A percentile compares a stretch with the other conserved stretches of the same genome.
phyloP scores from a whole-genome alignment of 2,329 filamentous ascomycete species.

The Penicillium sp. region DNA sequence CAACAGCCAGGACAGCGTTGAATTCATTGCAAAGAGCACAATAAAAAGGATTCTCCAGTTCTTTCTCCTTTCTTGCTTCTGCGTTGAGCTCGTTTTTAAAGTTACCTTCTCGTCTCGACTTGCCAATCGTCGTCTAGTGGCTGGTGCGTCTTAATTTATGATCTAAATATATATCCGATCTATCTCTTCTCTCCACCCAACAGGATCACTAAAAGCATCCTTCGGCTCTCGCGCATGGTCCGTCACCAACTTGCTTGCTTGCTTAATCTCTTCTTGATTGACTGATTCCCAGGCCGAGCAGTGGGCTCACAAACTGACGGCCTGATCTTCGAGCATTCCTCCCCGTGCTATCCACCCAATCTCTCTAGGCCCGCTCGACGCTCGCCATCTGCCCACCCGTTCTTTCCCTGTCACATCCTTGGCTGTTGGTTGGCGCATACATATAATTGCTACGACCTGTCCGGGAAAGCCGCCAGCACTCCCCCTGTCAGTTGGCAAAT shows the following conservation, averaged over 20 bases:
- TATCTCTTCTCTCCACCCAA: slow-evolving; percentile 25
- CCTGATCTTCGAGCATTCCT: slow-evolving; percentile 2
- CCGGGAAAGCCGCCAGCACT: slow-evolving; percentile 5
- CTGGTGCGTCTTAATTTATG: slow-evolving; percentile 21
- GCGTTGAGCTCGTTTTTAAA: not conserved
- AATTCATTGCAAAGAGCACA: not conserved
- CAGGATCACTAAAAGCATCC: slow-evolving; percentile 17
- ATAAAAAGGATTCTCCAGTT: slow-evolving; percentile 7
- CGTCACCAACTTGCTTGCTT: slow-evolving; percentile 12
- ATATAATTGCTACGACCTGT: slow-evolving; percentile 14
- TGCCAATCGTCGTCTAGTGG: slow-evolving; percentile 19
- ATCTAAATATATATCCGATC: slow-evolving; percentile 33
- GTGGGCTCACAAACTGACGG: slow-evolving; percentile 10
- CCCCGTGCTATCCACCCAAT: slow-evolving; percentile 8
- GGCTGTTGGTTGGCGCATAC: slow-evolving; percentile 17
- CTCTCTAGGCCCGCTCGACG: slow-evolving; percentile 13
- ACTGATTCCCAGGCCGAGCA: slow-evolving; percentile 2
- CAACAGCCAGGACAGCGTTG: not conserved
- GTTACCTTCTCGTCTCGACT: slow-evolving; percentile 10
- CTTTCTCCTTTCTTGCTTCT: not conserved
- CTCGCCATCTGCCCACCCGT: slow-evolving; percentile 11
- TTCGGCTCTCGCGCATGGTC: slow-evolving; percentile 21
- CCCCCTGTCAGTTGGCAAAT: slow-evolving; percentile 16
- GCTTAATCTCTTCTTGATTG: slow-evolving; percentile 12
- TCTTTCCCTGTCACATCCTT: slow-evolving; percentile 16